Percentiles rank a stretch among this genome's conserved stretches.
Evolutionary conservation across 805 yeast genomes (phyloP).

Genomic region (Blastobotrys chiropterorum): DNA sequence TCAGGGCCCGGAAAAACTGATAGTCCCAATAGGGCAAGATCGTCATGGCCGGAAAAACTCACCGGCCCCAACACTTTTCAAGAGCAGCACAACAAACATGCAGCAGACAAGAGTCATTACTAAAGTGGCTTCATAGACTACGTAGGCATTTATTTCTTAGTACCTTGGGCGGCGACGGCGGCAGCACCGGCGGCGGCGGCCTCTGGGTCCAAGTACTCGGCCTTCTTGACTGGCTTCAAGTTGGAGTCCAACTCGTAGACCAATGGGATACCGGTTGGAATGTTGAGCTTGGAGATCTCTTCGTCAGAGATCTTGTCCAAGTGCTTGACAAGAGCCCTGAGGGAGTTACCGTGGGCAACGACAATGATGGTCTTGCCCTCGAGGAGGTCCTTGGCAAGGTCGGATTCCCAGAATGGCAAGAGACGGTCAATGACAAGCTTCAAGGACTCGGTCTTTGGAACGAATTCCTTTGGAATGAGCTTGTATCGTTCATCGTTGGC

Average conservation of each 20-base stretch:
- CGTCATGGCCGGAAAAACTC: not conserved
- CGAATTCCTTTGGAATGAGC: constrained; percentile 73
- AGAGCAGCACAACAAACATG: not conserved
- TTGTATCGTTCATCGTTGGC: constrained; percentile 77
- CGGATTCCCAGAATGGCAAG: constrained; percentile 95
- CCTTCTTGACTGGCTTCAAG: constrained; percentile 84
- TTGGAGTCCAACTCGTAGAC: constrained; percentile 88
- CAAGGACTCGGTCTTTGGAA: constrained; percentile 93
- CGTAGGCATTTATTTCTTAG: constrained; percentile 52
- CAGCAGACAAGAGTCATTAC: too few relatives aligned
- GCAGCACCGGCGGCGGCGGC: constrained; percentile 99
- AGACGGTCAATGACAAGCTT: constrained; percentile 92
- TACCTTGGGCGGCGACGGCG: constrained; percentile 97
- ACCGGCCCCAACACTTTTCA: not conserved
- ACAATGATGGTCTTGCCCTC: constrained; percentile 84
- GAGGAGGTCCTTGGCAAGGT: constrained; percentile 76
- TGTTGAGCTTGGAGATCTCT: constrained; percentile 89
- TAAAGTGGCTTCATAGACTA: too few relatives aligned
- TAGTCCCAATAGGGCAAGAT: not conserved
- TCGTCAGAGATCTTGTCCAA: constrained; percentile 88
- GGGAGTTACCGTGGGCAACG: constrained; percentile 98
- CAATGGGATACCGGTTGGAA: constrained; percentile 98
- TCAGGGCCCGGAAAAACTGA: not conserved
- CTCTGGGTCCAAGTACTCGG: constrained; percentile 97
- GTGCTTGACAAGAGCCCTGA: constrained; percentile 94